Conservation (phyloP, 306 rosid genomes). For the Hippophae tibetana region DNA sequence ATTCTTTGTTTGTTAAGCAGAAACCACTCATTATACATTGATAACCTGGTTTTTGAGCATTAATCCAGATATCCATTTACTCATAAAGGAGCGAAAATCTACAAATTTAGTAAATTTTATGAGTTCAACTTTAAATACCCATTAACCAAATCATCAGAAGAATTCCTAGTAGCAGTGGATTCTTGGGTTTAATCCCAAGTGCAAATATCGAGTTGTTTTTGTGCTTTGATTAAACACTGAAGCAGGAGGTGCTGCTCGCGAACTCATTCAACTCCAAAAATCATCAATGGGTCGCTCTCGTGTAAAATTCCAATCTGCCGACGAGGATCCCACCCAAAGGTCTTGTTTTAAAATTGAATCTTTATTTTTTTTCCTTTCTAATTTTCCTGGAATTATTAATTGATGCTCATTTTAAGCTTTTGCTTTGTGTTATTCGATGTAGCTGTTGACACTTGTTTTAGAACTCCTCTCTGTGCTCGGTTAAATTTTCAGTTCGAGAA, state of each 20-base stretch:
- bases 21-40: too few relatives aligned
- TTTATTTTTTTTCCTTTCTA: neutral
- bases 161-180: too few relatives aligned
- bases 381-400: neutral
- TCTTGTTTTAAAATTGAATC: conserved; percentile 13
- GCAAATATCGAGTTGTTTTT: neutral
- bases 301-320: conserved; percentile 64
- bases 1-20: too few relatives aligned
- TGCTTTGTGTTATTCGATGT: neutral
- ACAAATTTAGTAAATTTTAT: too few relatives aligned
- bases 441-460: neutral
- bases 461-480: neutral
- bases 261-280: conserved; percentile 16
- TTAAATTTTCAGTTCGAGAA: neutral
- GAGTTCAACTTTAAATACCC: too few relatives aligned
- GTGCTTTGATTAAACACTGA: neutral
- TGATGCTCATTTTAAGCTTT: neutral
- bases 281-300: conserved; percentile 97
- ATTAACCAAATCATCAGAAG: too few relatives aligned
- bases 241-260: conserved; percentile 9
- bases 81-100: too few relatives aligned
- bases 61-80: too few relatives aligned
- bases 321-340: conserved; percentile 92
- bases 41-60: too few relatives aligned
- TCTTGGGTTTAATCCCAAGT: too few relatives aligned